phyloP scores from a whole-genome alignment of 805 yeast species.

The Kluyveromyces siamensis region DNA sequence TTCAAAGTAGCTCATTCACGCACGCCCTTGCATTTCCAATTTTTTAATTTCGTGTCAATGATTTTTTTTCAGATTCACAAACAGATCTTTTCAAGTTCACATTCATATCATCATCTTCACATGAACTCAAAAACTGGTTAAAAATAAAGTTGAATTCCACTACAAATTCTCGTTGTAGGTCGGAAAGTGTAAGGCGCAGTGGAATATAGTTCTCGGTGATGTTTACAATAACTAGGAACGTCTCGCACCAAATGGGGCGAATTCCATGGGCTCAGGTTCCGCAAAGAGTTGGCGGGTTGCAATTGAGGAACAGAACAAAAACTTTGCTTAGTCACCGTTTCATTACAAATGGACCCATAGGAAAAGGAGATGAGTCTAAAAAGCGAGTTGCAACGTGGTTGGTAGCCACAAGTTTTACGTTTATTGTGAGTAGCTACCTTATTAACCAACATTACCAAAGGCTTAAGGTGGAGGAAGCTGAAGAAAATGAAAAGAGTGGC shows the following conservation, averaged over 20 bases:
- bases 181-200: background rate
- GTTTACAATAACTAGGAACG: background rate
- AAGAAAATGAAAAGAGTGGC: constrained; percentile 34
- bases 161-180: background rate
- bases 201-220: background rate
- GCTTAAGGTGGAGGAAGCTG: constrained; percentile 13
- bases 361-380: constrained; percentile 1
- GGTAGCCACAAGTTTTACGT: constrained; percentile 23
- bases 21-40: background rate
- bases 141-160: background rate
- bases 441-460: constrained; percentile 23
- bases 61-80: background rate
- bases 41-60: background rate
- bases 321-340: constrained; percentile 16
- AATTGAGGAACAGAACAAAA: constrained; percentile 21
- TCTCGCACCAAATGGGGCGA: constrained; percentile 39
- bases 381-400: constrained; percentile 19
- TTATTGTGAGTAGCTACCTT: constrained; percentile 20
- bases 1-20: too few relatives aligned
- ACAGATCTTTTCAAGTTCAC: background rate
- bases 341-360: constrained; percentile 6
- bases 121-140: background rate
- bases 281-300: constrained; percentile 24
- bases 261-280: constrained; percentile 52
- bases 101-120: background rate